phyloP scores from a whole-genome alignment of 768 basidiomycete genomes.

The Termitomyces sp. region DNA sequence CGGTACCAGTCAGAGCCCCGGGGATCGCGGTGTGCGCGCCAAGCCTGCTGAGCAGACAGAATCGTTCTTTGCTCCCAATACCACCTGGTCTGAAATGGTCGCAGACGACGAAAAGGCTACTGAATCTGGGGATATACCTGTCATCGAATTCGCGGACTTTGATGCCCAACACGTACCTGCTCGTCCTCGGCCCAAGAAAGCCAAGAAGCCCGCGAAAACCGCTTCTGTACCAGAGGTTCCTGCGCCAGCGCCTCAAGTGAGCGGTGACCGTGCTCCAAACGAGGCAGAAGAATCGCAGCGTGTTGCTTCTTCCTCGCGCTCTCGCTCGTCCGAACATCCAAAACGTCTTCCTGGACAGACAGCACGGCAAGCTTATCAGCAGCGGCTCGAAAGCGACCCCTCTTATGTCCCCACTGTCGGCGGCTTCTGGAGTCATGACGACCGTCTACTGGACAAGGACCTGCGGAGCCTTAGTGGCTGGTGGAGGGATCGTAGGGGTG shows the following conservation, averaged over 20 bases:
- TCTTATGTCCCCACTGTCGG: conserved; percentile 88
- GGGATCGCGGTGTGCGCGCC: conserved; percentile 27
- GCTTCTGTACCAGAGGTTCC: conserved; percentile 26
- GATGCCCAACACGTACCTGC: conserved; percentile 28
- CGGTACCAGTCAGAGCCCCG: conserved; percentile 59
- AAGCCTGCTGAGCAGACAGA: conserved; percentile 27
- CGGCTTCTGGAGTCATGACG: conserved; percentile 94
- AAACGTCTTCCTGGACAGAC: conserved; percentile 45
- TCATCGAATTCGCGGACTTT: conserved; percentile 76
- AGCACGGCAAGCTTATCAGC: conserved; percentile 82
- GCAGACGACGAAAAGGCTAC: conserved; percentile 55
- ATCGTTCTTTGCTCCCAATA: conserved; percentile 49
- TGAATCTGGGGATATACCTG: conserved; percentile 63
- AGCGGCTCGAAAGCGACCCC: conserved; percentile 77
- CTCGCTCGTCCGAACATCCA: conserved; percentile 16
- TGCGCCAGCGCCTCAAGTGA: conserved; percentile 21
- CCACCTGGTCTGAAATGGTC: conserved; percentile 85
- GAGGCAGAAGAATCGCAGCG: conserved; percentile 24
- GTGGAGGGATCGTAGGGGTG: conserved; percentile 82
- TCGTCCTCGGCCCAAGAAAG: conserved; percentile 31
- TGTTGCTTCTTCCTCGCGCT: conserved; percentile 34
- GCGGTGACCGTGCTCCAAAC: conserved; percentile 16
- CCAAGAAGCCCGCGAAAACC: conserved; percentile 34
- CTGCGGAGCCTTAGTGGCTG: conserved; percentile 77
- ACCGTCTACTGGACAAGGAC: conserved; percentile 79